phyloP scores from a whole-genome alignment of 2,329 filamentous ascomycete species.

The Penicillium sp. region DNA sequence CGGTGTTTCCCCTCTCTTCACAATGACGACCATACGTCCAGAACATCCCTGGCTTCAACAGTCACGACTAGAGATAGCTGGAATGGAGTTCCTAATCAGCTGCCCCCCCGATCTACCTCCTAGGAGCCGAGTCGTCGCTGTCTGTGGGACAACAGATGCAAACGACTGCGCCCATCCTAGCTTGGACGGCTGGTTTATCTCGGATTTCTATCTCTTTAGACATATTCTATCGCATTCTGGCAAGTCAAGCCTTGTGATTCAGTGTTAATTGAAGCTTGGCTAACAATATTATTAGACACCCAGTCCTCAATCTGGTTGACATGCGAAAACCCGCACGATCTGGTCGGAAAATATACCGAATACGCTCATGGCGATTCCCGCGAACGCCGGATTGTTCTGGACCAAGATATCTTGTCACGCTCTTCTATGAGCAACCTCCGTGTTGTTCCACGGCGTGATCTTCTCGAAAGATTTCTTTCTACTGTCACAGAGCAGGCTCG shows the following conservation, averaged over 20 bases:
- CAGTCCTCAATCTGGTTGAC: conserved; percentile 18
- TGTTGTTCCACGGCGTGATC: conserved; percentile 11
- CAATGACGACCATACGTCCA: too few relatives aligned
- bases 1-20: too few relatives aligned
- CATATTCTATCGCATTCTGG: not conserved
- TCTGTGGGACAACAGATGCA: conserved; percentile 14
- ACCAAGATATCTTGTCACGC: conserved; percentile 7
- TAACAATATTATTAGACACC: too few relatives aligned
- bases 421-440: too few relatives aligned
- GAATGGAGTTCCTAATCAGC: not conserved
- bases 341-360: conserved; percentile 15
- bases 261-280: too few relatives aligned
- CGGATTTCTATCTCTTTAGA: conserved; percentile 16
- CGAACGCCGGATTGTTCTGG: conserved; percentile 12
- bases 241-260: too few relatives aligned
- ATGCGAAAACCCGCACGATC: conserved; percentile 9
- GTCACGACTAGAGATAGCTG: too few relatives aligned
- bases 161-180: not conserved
- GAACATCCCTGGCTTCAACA: too few relatives aligned
- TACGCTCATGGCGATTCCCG: conserved; percentile 15
- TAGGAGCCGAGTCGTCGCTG: not conserved
- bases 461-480: conserved; percentile 16
- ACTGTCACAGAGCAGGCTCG: conserved; percentile 15
- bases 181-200: conserved; percentile 13
- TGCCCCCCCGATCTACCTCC: not conserved